Percentiles rank a stretch among this genome's conserved stretches.
Evolutionary conservation across 2,329 filamentous ascomycete genomes (phyloP).

Genomic region (Colletotrichum plurivorum): DNA sequence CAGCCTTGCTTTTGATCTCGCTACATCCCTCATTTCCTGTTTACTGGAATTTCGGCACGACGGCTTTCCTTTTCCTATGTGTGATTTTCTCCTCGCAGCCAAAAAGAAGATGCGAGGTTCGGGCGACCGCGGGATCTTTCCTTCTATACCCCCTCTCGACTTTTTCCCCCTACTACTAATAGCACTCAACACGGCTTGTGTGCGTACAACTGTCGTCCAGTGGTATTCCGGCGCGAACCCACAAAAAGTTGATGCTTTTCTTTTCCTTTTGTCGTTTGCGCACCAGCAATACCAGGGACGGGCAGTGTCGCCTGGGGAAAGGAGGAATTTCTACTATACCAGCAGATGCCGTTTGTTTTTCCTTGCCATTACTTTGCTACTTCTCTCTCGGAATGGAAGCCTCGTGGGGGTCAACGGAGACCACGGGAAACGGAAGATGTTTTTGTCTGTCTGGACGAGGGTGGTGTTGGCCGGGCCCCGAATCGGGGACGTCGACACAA

Average conservation of each 20-base stretch:
- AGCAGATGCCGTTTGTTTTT: not conserved
- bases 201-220: constrained; percentile 3
- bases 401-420: too few species aligned
- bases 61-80: constrained; percentile 24
- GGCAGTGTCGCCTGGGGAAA: not conserved
- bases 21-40: not conserved
- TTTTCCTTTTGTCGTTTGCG: constrained; percentile 12
- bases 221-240: constrained; percentile 6
- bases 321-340: constrained; percentile 1
- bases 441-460: too few species aligned
- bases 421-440: too few species aligned
- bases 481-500: too few species aligned
- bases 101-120: constrained; percentile 20
- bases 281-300: not conserved
- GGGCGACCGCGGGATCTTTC: constrained; percentile 27
- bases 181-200: constrained; percentile 6
- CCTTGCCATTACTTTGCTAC: not conserved
- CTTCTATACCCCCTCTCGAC: constrained; percentile 26
- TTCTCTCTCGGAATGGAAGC: not conserved
- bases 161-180: constrained; percentile 12
- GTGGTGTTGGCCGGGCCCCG: too few species aligned
- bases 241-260: not conserved
- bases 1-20: too few species aligned
- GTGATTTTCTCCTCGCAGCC: constrained; percentile 1
- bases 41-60: not conserved